Conservation (phyloP, 2,329 filamentous ascomycete genomes). For the Ceratocystis huliohia region DNA sequence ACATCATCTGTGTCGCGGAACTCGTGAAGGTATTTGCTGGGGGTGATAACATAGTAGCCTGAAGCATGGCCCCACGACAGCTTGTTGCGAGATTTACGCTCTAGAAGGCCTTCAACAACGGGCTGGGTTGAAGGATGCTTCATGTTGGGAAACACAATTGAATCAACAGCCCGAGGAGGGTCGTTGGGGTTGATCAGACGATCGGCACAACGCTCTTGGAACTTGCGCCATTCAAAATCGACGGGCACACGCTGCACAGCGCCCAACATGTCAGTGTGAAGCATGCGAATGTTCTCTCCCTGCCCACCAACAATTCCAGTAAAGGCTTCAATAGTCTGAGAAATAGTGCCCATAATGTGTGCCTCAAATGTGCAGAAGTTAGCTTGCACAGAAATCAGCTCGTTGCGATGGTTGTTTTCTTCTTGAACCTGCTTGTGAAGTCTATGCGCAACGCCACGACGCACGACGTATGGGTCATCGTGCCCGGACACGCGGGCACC, state of each 20-base stretch:
- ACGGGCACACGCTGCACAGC: slow-evolving; percentile 63
- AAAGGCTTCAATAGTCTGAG: slow-evolving; percentile 72
- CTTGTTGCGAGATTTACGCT: slow-evolving; percentile 83
- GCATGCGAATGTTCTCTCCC: slow-evolving; percentile 63
- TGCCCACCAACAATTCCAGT: slow-evolving; percentile 68
- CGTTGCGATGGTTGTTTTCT: slow-evolving; percentile 92
- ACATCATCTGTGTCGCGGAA: slow-evolving; percentile 81
- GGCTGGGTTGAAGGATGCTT: slow-evolving; percentile 66
- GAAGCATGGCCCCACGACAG: slow-evolving; percentile 63
- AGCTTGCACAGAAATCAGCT: slow-evolving; percentile 81
- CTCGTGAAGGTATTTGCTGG: slow-evolving; percentile 80
- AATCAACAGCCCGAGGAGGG: slow-evolving; percentile 58
- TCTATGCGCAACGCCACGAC: slow-evolving; percentile 68
- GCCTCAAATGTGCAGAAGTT: slow-evolving; percentile 79
- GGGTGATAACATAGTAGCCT: slow-evolving; percentile 81
- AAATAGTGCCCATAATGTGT: slow-evolving; percentile 70
- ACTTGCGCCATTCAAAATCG: slow-evolving; percentile 87
- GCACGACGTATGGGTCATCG: slow-evolving; percentile 81
- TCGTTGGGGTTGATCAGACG: slow-evolving; percentile 67
- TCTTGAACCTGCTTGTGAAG: slow-evolving; percentile 83
- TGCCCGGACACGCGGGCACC: slow-evolving; percentile 56
- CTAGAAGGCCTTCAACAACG: slow-evolving; percentile 74
- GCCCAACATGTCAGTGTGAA: slow-evolving; percentile 73
- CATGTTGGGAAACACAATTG: slow-evolving; percentile 79
- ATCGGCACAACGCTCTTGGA: slow-evolving; percentile 56